Percentiles rank a stretch among this genome's conserved stretches.
These are phyloP conservation scores for Colletotrichum chlorophyti DNA, from an alignment of 2,329 filamentous ascomycete species.

Conservation along the genomic window DNA sequence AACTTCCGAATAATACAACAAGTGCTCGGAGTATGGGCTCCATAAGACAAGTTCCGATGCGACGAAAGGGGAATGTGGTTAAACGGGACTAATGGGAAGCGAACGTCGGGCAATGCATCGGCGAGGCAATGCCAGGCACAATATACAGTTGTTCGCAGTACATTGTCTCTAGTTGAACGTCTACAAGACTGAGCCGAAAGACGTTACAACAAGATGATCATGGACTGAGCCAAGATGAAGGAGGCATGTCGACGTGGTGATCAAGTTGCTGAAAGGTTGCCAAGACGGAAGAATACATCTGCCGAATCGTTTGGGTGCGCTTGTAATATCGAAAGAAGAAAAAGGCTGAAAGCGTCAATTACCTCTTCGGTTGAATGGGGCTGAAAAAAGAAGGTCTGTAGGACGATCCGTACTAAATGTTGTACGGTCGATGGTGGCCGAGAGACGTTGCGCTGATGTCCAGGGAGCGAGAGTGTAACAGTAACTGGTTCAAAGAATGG, in stretches of 20 bases:
- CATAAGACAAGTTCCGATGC: background rate
- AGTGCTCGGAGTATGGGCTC: background rate
- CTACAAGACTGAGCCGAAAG: too few species aligned
- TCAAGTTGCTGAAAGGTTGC: background rate
- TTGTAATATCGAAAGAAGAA: background rate
- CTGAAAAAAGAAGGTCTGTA: too few species aligned
- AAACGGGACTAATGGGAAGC: background rate
- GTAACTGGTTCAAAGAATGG: too few species aligned
- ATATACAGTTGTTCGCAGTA: background rate
- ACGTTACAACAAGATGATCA: background rate
- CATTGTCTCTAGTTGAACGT: background rate
- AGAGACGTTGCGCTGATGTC: too few species aligned
- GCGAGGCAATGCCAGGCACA: background rate
- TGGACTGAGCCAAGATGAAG: background rate
- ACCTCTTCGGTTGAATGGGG: too few species aligned
- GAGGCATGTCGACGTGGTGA: constrained; percentile 5
- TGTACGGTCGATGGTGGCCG: too few species aligned
- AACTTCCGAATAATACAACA: background rate
- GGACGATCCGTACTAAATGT: too few species aligned
- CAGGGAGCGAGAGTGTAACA: too few species aligned
- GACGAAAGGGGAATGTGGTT: background rate
- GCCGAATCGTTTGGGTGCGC: background rate
- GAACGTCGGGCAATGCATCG: background rate
- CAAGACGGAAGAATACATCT: constrained; percentile 20
- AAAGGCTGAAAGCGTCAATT: background rate